phyloP scores from a whole-genome alignment of 2,329 filamentous ascomycete species.

The Fusarium lateritium region DNA sequence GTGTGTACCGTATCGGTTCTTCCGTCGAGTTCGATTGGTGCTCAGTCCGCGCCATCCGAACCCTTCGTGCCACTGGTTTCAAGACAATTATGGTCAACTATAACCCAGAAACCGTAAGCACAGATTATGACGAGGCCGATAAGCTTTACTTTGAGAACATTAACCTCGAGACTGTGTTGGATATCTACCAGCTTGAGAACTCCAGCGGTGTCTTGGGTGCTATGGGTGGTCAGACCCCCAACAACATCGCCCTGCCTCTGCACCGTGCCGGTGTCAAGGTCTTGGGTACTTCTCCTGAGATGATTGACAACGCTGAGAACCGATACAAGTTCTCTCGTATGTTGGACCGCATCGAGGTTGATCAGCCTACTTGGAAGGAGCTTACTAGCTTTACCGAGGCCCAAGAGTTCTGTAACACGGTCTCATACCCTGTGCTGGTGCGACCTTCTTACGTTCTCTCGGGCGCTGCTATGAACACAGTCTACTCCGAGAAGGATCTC shows the following conservation, averaged over 20 bases:
- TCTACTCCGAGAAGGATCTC: slow-evolving; percentile 95
- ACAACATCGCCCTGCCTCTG: slow-evolving; percentile 95
- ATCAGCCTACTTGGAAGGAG: slow-evolving; percentile 98
- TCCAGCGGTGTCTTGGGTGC: slow-evolving; percentile 90
- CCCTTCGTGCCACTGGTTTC: slow-evolving; percentile 83
- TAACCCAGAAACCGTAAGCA: slow-evolving; percentile 91
- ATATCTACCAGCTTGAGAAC: slow-evolving; percentile 91
- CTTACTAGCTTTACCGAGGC: slow-evolving; percentile 95
- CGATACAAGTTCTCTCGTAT: slow-evolving; percentile 99
- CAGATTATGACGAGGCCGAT: slow-evolving; percentile 96
- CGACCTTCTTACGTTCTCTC: slow-evolving; percentile 97
- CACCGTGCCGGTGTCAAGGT: slow-evolving; percentile 92
- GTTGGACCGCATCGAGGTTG: slow-evolving; percentile 93
- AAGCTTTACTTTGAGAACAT: slow-evolving; percentile 97
- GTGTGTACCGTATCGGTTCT: slow-evolving; percentile 96
- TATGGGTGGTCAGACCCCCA: slow-evolving; percentile 97
- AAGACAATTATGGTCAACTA: slow-evolving; percentile 98
- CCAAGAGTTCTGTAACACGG: slow-evolving; percentile 86
- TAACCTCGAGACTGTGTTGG: slow-evolving; percentile 88
- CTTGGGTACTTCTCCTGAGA: slow-evolving; percentile 95
- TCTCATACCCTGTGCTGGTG: slow-evolving; percentile 94
- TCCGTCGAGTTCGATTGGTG: slow-evolving; percentile 99
- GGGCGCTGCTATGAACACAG: slow-evolving; percentile 98
- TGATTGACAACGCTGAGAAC: slow-evolving; percentile 98
- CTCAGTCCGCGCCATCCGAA: slow-evolving; percentile 93